Evolutionary conservation across 1,139 yeast species (phyloP), one percentile per base, ranked within the genome.

Genomic region (Spencermartinsiella ligniputridi): DNA sequence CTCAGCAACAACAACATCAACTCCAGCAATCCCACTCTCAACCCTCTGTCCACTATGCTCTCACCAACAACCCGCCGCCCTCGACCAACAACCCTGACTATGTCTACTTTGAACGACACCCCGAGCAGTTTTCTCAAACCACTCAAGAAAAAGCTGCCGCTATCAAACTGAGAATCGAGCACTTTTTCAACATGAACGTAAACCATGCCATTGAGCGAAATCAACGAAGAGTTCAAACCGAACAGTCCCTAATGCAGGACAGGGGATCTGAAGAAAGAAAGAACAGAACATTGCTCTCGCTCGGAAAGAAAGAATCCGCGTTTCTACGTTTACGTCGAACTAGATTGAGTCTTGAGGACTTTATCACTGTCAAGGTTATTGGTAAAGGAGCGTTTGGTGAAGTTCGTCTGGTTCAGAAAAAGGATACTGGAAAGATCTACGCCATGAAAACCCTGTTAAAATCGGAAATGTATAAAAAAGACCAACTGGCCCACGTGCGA

Each of bases 341-440:
- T 11, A 74, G 80, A 52, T 67, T 82, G 42, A 72, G 79, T 2
- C 69, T 81, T 36, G 83, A 77, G 39, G 89, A 81, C 61, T 81
- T 81, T 58, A 71, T 67, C 30, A 82, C 88, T 3, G 84, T 81
- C 49, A 81, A 81, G 60, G 88, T 81, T 32, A 81, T 81, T 54
- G 89, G 89, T 38, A 82, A 82, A 57, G 89, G 89, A 39, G 88
- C 88, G 1, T 82, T 82, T 63, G 89, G 89, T 36, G 89, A 81
- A 59, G 88, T 82, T 30, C 69, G 87, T 38, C 71, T 81, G 48
- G 89, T 81, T 15, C 89, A 81, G 56, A 82, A 81, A 66, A 72
- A 70, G 45, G 88, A 81, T 59, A 81, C 85, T 9, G 89, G 88
- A 39, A 81, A 82, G 61, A 81, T 81, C 20, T 81, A 81, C 61